Percentiles rank a stretch among this genome's conserved stretches.
phyloP scores from a whole-genome alignment of 371 early-diverging fungal species.

The Mortierella polycephala region DNA sequence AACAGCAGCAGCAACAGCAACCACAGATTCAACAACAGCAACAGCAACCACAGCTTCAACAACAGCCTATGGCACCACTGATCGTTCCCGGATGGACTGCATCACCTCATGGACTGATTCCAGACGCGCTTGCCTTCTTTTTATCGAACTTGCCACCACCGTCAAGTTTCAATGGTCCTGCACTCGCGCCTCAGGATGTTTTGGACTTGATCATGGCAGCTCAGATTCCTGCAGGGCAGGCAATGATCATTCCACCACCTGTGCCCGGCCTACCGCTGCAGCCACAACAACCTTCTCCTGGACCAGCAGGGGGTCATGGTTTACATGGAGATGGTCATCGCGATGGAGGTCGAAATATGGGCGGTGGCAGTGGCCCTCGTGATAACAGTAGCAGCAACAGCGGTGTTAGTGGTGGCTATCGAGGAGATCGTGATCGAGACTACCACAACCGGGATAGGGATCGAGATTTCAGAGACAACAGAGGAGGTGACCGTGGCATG shows the following conservation, averaged over 20 bases:
- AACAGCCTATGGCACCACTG: slow-evolving; percentile 25
- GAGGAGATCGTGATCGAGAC: slow-evolving; percentile 41
- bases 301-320: slow-evolving; percentile 12
- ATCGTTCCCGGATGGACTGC: slow-evolving; percentile 51
- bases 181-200: slow-evolving; percentile 61
- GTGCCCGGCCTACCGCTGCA: slow-evolving; percentile 9
- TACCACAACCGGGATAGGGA: slow-evolving; percentile 7
- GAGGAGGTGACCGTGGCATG: slow-evolving; percentile 9
- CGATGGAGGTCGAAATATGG: slow-evolving; percentile 16
- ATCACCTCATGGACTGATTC: slow-evolving; percentile 57
- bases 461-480: slow-evolving; percentile 20
- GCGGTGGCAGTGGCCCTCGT: slow-evolving; percentile 28
- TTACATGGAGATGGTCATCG: slow-evolving; percentile 27
- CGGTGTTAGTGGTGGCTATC: slow-evolving; percentile 14
- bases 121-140: slow-evolving; percentile 70
- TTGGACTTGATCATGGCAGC: slow-evolving; percentile 64
- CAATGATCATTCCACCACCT: slow-evolving; percentile 39
- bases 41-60: slow-evolving; percentile 23
- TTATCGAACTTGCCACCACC: slow-evolving; percentile 65
- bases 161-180: slow-evolving; percentile 62
- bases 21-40: slow-evolving; percentile 20
- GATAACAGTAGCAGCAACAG: slow-evolving; percentile 20
- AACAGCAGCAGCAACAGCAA: slow-evolving; percentile 15
- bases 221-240: slow-evolving; percentile 50
- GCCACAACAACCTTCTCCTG: slow-evolving; percentile 23